phyloP scores from a whole-genome alignment of 2,329 filamentous ascomycete genomes.

The Chaetomiaceae sp. region DNA sequence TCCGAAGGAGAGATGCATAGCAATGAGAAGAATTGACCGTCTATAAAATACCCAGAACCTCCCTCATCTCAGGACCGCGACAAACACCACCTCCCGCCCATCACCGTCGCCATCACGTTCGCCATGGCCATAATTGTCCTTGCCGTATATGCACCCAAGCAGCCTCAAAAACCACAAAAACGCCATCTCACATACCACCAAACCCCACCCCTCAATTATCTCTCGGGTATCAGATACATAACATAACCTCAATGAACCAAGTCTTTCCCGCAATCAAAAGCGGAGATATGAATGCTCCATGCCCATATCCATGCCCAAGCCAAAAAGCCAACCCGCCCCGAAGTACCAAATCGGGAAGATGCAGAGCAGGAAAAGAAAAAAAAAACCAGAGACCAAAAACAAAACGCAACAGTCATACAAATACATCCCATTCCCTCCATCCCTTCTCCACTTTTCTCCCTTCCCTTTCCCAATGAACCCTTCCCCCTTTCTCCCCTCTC shows the following conservation, averaged over 20 bases:
- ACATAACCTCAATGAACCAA: background rate
- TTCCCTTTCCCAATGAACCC: background rate
- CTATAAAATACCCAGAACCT: too few species aligned
- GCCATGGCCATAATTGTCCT: too few species aligned
- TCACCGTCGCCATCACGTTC: too few species aligned
- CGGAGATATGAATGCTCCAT: background rate
- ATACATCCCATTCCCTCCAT: background rate
- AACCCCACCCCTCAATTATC: background rate
- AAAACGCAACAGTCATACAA: background rate
- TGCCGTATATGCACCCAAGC: too few species aligned
- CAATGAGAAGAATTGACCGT: too few species aligned
- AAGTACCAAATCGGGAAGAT: too few species aligned
- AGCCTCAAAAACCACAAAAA: too few species aligned
- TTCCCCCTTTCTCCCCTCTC: too few species aligned
- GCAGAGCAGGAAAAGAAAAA: background rate
- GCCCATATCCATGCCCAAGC: background rate
- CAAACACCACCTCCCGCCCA: too few species aligned
- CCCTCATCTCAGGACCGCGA: too few species aligned
- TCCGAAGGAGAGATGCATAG: too few species aligned
- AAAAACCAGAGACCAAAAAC: background rate
- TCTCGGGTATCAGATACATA: slow-evolving; percentile 9
- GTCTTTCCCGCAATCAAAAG: background rate
- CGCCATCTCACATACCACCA: background rate
- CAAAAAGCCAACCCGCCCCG: background rate
- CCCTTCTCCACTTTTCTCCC: background rate